phyloP scores from a whole-genome alignment of 176 grass and related monocot genomes.

The Ananas comosus region DNA sequence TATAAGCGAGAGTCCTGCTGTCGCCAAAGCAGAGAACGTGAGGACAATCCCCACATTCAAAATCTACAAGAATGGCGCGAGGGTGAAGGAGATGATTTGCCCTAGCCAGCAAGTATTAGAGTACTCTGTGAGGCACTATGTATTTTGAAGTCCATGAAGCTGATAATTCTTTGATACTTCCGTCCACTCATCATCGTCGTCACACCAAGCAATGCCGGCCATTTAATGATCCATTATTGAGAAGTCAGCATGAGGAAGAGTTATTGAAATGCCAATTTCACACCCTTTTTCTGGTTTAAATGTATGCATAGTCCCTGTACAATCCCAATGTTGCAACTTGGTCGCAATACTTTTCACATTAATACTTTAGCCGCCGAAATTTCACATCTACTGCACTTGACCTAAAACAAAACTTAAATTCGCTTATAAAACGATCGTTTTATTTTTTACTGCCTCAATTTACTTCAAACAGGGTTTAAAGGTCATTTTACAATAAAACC shows the following conservation, averaged over 20 bases:
- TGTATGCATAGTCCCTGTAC: no score
- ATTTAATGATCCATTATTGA: not conserved
- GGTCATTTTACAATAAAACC: no score
- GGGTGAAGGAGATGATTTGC: constrained; percentile 93
- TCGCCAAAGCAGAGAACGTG: constrained; percentile 70
- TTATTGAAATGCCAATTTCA: not conserved
- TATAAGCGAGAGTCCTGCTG: constrained; percentile 49
- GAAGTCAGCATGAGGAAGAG: not conserved
- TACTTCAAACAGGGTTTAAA: no score
- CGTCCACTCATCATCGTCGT: not conserved
- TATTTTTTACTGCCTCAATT: no score
- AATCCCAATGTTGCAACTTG: no score
- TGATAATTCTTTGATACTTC: constrained; percentile 3
- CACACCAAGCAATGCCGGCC: not conserved
- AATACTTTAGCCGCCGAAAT: no score
- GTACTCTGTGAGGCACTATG: constrained; percentile 80
- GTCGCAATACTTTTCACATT: no score
- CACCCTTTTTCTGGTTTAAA: no score
- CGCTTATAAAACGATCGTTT: no score
- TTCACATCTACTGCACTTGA: no score
- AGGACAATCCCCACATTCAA: constrained; percentile 83
- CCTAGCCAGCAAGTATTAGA: constrained; percentile 80
- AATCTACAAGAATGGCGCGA: constrained; percentile 80
- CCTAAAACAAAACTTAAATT: no score
- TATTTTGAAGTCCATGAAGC: constrained; percentile 35